Evolutionary conservation across 176 grass and related monocot species (phyloP).

Genomic region (maize (Zea mays)): Zm-B73-REFERENCE-NAM-5.0 NC_050103.1:110347501-110348000

Average conservation of each 20-base stretch:
- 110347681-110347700: not conserved
- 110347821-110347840: conserved; percentile 99
- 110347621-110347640: not conserved
- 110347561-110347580: not conserved
- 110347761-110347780: conserved; percentile 11
- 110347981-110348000: not conserved
- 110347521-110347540: not conserved
- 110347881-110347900: conserved; percentile 80
- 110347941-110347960: conserved; percentile 23
- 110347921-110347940: conserved; percentile 24
- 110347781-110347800: conserved; percentile 5
- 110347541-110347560: not conserved
- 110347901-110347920: conserved; percentile 98
- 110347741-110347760: not conserved
- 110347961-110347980: not conserved
- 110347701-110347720: conserved; percentile 25
- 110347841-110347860: conserved; percentile 89
- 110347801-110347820: conserved; percentile 95
- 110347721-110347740: conserved; percentile 12
- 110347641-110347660: not conserved
- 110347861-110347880: conserved; percentile 98
- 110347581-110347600: not conserved
- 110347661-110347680: not conserved
- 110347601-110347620: not conserved
- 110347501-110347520: not conserved